Conservation (phyloP, 768 basidiomycete species). For the Leccinum imitatum region DNA sequence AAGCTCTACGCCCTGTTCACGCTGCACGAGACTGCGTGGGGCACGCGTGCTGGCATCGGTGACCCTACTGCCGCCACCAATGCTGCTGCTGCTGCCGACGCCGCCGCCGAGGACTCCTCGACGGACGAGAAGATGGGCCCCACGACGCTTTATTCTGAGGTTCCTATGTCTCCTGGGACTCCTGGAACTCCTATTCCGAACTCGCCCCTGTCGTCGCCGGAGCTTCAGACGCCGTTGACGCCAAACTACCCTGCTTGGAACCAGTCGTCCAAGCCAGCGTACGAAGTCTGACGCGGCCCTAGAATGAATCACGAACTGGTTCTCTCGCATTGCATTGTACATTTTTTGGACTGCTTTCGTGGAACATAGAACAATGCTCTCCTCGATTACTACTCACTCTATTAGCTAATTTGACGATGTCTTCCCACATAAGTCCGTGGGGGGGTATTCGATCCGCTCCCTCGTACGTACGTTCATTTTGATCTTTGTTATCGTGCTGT, state of each 20-base stretch:
- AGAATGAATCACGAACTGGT: not conserved
- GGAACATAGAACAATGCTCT: not conserved
- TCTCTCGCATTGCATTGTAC: not conserved
- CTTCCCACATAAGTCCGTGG: not conserved
- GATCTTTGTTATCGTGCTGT: not conserved
- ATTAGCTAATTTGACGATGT: not conserved
- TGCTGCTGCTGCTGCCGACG: slow-evolving; percentile 40
- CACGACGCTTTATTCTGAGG: slow-evolving; percentile 10
- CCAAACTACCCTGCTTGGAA: not conserved
- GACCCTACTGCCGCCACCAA: slow-evolving; percentile 76
- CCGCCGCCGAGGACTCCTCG: not conserved
- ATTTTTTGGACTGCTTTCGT: not conserved
- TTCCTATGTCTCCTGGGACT: not conserved
- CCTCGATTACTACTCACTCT: not conserved
- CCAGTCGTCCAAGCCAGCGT: not conserved
- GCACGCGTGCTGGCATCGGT: slow-evolving; percentile 92
- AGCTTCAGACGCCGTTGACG: not conserved
- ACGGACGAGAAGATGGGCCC: slow-evolving; percentile 27
- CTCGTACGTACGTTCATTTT: not conserved
- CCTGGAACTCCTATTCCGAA: not conserved
- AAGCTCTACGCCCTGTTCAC: too few relatives aligned
- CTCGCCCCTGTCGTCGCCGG: not conserved
- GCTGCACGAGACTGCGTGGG: slow-evolving; percentile 95
- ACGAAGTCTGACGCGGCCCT: not conserved
- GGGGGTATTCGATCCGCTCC: not conserved